Conservation (phyloP, 148 eudicot genomes). For the Chenopodium quinoa region DNA sequence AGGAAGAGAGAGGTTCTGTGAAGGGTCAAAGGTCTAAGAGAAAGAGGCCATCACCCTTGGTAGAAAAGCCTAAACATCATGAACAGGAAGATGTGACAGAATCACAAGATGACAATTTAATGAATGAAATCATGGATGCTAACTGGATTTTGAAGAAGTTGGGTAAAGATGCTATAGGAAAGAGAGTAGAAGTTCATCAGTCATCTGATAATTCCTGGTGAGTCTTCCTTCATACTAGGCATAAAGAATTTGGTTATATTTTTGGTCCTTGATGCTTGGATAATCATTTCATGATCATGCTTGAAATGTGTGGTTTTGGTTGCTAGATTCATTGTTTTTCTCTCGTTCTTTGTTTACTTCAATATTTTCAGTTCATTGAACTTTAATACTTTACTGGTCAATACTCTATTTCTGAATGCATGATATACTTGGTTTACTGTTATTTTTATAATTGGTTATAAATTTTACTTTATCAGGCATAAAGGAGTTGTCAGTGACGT, state of each 20-base stretch:
- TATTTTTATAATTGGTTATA: constrained; percentile 6
- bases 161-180: constrained; percentile 91
- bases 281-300: neutral
- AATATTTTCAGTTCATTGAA: neutral
- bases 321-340: neutral
- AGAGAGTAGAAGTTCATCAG: constrained; percentile 92
- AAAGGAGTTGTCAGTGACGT: constrained; percentile 70
- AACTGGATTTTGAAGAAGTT: constrained; percentile 81
- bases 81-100: constrained; percentile 48
- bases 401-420: neutral
- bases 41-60: constrained; percentile 52
- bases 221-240: constrained; percentile 22
- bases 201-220: constrained; percentile 82
- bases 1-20: constrained; percentile 64
- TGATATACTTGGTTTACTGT: neutral
- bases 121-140: constrained; percentile 65
- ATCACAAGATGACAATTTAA: constrained; percentile 39
- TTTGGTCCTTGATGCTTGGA: neutral
- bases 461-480: constrained; percentile 51
- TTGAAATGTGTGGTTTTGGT: neutral
- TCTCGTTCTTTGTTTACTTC: neutral
- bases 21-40: constrained; percentile 95
- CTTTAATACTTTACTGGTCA: neutral
- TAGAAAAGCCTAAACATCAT: constrained; percentile 37
- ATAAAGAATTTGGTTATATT: neutral